Conservation (phyloP, 192 early-diverging fungal species). For the Linnemannia schmuckeri region DNA sequence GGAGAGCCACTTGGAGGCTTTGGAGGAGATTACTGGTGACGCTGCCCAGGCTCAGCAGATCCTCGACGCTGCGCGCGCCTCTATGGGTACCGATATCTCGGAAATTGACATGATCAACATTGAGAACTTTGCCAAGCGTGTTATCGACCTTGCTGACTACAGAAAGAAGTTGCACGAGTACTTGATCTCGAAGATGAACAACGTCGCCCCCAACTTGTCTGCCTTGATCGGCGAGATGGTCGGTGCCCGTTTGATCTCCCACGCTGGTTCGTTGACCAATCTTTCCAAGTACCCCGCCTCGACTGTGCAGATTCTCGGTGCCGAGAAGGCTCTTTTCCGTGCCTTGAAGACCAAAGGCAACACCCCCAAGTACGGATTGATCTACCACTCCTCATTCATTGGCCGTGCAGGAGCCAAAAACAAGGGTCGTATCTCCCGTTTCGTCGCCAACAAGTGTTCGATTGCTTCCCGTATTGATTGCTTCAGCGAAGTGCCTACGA, state of each 20-base stretch:
- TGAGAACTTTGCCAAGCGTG: conserved; percentile 90
- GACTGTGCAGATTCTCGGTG: conserved; percentile 97
- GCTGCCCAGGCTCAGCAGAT: conserved; percentile 87
- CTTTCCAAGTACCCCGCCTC: conserved; percentile 97
- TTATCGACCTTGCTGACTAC: conserved; percentile 93
- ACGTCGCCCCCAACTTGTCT: conserved; percentile 96
- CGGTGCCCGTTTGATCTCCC: conserved; percentile 95
- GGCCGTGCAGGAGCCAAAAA: conserved; percentile 96
- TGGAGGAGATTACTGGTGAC: conserved; percentile 89
- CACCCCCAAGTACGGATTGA: conserved; percentile 98
- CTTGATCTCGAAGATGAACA: conserved; percentile 95
- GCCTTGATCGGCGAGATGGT: conserved; percentile 96
- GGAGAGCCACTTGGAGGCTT: conserved; percentile 78
- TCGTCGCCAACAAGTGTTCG: conserved; percentile 98
- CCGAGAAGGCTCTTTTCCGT: conserved; percentile 98
- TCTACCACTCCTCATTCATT: conserved; percentile 98
- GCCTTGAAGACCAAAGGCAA: conserved; percentile 97
- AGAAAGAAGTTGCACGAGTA: conserved; percentile 93
- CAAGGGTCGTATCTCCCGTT: conserved; percentile 98
- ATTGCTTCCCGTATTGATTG: conserved; percentile 98
- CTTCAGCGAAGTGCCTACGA: conserved; percentile 87
- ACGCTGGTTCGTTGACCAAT: conserved; percentile 95
- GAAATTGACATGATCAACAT: conserved; percentile 97
- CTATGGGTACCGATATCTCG: conserved; percentile 99
- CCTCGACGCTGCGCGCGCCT: conserved; percentile 91